Conservation (phyloP, 176 grass and related monocot species). For the Dendrocalamus sinicus region DNA sequence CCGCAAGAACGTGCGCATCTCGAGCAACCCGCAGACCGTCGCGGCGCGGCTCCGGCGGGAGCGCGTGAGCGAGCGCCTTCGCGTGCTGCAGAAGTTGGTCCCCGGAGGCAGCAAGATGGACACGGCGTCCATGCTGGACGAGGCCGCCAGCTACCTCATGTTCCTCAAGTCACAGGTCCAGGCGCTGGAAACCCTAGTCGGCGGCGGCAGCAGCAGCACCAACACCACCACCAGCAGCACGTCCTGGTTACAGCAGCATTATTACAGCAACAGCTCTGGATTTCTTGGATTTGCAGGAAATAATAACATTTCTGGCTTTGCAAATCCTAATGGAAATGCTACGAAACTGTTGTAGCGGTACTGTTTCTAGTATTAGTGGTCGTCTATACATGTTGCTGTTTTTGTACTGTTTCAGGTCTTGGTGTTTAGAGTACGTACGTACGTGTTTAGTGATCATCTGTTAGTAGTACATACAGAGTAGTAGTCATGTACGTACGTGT, state of each 20-base stretch:
- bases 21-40: conserved; percentile 84
- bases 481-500: background rate
- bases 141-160: conserved; percentile 91
- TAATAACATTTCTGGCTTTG: conserved; percentile 40
- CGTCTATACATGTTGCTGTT: conserved; percentile 43
- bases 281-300: conserved; percentile 45
- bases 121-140: conserved; percentile 92
- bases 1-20: conserved; percentile 87
- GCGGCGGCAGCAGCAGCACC: background rate
- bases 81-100: conserved; percentile 78
- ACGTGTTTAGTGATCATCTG: background rate
- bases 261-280: background rate
- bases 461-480: background rate
- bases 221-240: conserved; percentile 6
- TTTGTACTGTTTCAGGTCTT: conserved; percentile 22
- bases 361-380: conserved; percentile 15
- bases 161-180: conserved; percentile 95
- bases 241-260: conserved; percentile 25
- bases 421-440: conserved; percentile 9
- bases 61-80: conserved; percentile 72
- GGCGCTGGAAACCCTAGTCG: conserved; percentile 76
- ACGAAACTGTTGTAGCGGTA: conserved; percentile 31
- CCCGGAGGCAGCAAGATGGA: conserved; percentile 92
- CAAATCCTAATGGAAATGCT: conserved; percentile 46
- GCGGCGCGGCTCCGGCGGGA: conserved; percentile 81